Evolutionary conservation across 345 rosid species (phyloP).

Genomic region (Dimocarpus longan): DNA sequence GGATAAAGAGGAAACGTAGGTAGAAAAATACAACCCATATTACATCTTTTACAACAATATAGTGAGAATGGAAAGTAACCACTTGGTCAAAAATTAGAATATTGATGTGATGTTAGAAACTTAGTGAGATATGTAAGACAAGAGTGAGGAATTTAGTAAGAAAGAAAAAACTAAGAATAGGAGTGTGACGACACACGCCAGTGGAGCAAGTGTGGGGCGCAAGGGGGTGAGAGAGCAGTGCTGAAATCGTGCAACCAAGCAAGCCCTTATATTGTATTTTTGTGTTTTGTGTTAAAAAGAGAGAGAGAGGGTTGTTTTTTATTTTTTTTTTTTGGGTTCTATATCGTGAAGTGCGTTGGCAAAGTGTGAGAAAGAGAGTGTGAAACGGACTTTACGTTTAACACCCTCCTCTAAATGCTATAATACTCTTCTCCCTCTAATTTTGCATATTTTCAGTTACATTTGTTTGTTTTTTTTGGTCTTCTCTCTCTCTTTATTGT

Average conservation of each 20-base stretch:
- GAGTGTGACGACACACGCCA: not conserved
- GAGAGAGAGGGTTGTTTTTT: not conserved
- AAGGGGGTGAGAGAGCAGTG: not conserved
- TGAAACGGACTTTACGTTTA: constrained; percentile 55
- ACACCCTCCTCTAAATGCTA: constrained; percentile 34
- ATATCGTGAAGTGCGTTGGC: constrained; percentile 55
- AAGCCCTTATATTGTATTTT: not conserved
- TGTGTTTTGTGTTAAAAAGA: not conserved
- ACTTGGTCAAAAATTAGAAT: no score
- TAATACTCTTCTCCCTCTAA: constrained; percentile 34
- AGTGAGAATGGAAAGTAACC: no score
- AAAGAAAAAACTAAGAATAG: not conserved
- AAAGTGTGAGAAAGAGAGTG: constrained; percentile 76
- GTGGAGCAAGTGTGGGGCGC: not conserved
- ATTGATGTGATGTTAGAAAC: no score
- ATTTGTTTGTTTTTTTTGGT: constrained; percentile 21
- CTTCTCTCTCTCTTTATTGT: not conserved
- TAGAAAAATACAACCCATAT: no score
- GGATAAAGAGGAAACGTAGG: no score
- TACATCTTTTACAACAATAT: no score
- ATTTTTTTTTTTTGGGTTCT: not conserved
- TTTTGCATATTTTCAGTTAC: constrained; percentile 53
- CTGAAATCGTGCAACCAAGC: constrained; percentile 6
- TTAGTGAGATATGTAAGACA: no score
- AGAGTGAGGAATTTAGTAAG: not conserved